Base-by-base conservation (phyloP, 257 asterid species). In the Rauvolfia tetraphylla region DNA sequence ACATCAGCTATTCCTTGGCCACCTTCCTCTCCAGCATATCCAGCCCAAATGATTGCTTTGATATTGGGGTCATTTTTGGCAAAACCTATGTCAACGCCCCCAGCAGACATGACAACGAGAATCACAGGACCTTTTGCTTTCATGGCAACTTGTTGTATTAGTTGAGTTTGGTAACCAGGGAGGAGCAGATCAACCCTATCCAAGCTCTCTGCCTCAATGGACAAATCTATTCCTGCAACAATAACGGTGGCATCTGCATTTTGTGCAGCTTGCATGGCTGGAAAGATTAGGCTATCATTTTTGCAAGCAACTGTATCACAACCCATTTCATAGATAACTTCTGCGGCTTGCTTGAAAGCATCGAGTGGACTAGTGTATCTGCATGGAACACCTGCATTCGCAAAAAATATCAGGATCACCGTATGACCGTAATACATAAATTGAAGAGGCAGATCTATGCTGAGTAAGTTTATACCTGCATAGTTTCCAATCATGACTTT, bases 1-100 rank as follows among this genome's bases (percentile, higher is more conserved):
- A 87, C 81, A 27, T 87, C 88, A 0, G 90, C 90, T 66, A 88
- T 78, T 29, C 84, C 90, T 5, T 13, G 71, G 0, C 90, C 92
- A 6, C 92, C 90, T 59, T 74, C 85, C 38, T 86, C 78, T 2
- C 92, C 92, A 1, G 90, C 87, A 61, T 81, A 88, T 42, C 92
- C 89, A 23, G 86, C 90, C 93, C 93, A 89, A 3, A 89, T 25
- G n/a, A 89, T 87, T 0, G 84, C 66, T 0, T 23, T 22, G 51
- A 89, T 42, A 0, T 81, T 81, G 0, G 78, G 72, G 57, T 80
- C 44, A 23, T 71, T 34, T 31, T 76, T 81, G 9, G 91, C 90
- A 41, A 83, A 84, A 0, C 83, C 51, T 15, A 67, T 38, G 12
- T 67, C 72, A 38, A 67, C 20, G 8, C 72, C 29, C 3, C 72